Evolutionary conservation across 192 early-diverging fungal genomes (phyloP), one percentile per base, ranked within the genome.

Genomic region (Neocallimastix lanati): DNA sequence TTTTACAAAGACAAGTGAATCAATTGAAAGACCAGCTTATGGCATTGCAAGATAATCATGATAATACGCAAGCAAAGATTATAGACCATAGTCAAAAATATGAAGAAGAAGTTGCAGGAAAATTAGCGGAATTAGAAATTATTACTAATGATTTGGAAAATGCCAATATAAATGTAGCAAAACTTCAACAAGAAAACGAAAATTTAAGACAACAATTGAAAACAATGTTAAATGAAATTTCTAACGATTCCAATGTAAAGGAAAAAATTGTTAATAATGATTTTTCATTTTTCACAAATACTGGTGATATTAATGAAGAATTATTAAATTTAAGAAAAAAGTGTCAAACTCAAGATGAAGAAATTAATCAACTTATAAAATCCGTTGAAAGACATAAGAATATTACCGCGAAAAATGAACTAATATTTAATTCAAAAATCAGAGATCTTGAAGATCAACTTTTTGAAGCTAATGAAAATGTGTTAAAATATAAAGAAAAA

Each of bases 91-190:
- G 83, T 50, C 88, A 89, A 77, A 91, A 91, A 79, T 89, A 90
- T 35, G 94, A 96, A 81, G 91, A 95, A 78, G 91, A 94, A 78
- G 90, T 96, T 76, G 90, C 92, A 4, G 90, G 85, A 14, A 92
- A 93, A 80, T 85, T 95, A 29, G 94, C 93, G 12, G 96, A 96
- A 80, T 84, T 95, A n/a, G 95, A 98, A 81, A 95, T 98, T 77
- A 84, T 95, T 11, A 87, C 91, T 67, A 86, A 91, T 76, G 96
- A 98, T 80, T 85, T 96, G 50, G 95, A 98, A 78, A 90, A 92
- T 28, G 90, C 93, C 25, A 93, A 93, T 76, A 86, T 86, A 37
- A 92, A 89, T 78, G 85, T 92, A 13, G 87, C 88, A 9, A 87
- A 91, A 37, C 82, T 93, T 77, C 14, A 79, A 82, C 15, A 82